phyloP scores from a whole-genome alignment of 2,329 filamentous ascomycete species.

The Botrytis medusae region DNA sequence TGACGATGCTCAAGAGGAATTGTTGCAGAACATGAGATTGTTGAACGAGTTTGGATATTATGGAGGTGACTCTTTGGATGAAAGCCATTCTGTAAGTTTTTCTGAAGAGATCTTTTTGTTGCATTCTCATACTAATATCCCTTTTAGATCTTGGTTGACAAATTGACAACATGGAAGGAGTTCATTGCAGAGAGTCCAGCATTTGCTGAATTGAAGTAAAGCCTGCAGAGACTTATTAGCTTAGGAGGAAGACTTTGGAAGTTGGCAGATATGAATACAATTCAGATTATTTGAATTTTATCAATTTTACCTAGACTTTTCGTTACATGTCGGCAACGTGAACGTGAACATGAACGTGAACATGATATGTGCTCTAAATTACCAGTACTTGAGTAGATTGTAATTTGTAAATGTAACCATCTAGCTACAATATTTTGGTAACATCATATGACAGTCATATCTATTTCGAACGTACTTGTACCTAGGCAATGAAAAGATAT shows the following conservation, averaged over 20 bases:
- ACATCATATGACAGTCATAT: background rate
- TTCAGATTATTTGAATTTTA: background rate
- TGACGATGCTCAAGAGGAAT: slow-evolving; percentile 47
- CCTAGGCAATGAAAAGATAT: background rate
- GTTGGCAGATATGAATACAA: background rate
- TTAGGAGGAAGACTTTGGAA: background rate
- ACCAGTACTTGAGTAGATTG: background rate
- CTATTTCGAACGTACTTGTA: background rate
- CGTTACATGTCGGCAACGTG: background rate
- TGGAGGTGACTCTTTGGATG: slow-evolving; percentile 45
- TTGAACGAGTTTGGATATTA: slow-evolving; percentile 55
- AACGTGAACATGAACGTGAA: background rate
- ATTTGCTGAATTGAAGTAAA: slow-evolving; percentile 43
- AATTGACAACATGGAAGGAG: slow-evolving; percentile 46
- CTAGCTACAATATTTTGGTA: background rate
- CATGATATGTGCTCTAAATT: background rate
- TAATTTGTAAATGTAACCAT: background rate
- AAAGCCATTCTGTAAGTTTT: slow-evolving; percentile 40
- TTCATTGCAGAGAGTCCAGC: slow-evolving; percentile 40
- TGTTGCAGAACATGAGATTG: slow-evolving; percentile 55
- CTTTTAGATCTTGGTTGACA: slow-evolving; percentile 41
- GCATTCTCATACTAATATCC: slow-evolving; percentile 21
- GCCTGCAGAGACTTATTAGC: background rate
- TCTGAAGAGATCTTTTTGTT: too few relatives aligned
- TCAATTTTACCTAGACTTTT: background rate